These are phyloP conservation scores for Alternaria burnsii DNA, from an alignment of 2,329 filamentous ascomycete genomes.

Conservation along the genomic window DNA sequence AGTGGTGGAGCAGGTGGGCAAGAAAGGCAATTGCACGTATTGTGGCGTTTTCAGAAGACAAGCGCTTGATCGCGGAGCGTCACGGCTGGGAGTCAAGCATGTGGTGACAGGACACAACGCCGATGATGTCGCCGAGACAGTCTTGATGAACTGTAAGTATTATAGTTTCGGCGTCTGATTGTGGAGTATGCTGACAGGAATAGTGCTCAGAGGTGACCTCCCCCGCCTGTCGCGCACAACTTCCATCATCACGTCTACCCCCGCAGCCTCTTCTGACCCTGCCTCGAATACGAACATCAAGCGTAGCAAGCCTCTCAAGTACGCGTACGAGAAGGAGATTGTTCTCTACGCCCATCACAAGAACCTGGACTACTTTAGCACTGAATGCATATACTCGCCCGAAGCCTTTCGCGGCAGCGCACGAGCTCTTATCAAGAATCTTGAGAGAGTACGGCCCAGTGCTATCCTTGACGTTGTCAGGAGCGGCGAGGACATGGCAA, in stretches of 20 bases:
- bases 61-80: constrained; percentile 90
- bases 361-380: constrained; percentile 96
- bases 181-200: constrained; percentile 14
- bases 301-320: constrained; percentile 95
- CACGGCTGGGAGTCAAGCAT: constrained; percentile 85
- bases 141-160: constrained; percentile 81
- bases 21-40: constrained; percentile 99
- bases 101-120: constrained; percentile 98
- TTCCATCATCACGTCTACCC: constrained; percentile 76
- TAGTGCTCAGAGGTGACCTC: constrained; percentile 83
- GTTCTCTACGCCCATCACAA: constrained; percentile 97
- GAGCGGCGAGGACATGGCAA: constrained; percentile 96
- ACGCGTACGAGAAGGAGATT: constrained; percentile 99
- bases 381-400: constrained; percentile 97
- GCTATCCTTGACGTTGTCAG: constrained; percentile 94
- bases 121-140: constrained; percentile 95
- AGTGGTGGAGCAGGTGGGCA: constrained; percentile 93
- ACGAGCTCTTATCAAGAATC: constrained; percentile 88
- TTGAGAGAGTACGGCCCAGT: constrained; percentile 91
- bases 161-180: neutral
- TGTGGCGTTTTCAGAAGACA: constrained; percentile 96
- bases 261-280: constrained; percentile 62
- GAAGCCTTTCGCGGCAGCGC: constrained; percentile 96
- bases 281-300: constrained; percentile 80
- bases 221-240: constrained; percentile 88